A percentile compares a stretch with the other conserved stretches of the same genome.
Evolutionary conservation across 2,329 filamentous ascomycete genomes (phyloP).

Genomic region (Aureobasidium sp.): DNA sequence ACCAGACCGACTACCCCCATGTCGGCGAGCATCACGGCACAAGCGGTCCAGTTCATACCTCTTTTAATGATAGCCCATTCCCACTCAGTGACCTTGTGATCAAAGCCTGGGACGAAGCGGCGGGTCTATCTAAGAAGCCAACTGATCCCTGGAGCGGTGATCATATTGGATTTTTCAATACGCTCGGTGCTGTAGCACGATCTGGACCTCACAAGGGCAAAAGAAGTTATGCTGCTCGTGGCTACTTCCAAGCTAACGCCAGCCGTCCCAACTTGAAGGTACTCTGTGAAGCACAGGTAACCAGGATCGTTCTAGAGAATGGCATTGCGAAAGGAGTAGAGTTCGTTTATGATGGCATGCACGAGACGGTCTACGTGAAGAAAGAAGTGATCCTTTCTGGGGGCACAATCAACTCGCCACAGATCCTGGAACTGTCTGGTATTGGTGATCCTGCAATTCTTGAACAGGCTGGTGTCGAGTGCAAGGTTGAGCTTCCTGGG

Average conservation of each 20-base stretch:
- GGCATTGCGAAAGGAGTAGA: constrained; percentile 34
- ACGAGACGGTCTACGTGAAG: constrained; percentile 30
- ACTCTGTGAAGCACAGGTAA: constrained; percentile 41
- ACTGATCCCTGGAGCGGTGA: constrained; percentile 32
- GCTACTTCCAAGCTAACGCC: constrained; percentile 32
- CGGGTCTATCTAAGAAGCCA: constrained; percentile 30
- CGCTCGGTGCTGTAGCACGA: constrained; percentile 25
- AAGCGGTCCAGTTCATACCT: constrained; percentile 30
- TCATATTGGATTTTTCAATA: constrained; percentile 33
- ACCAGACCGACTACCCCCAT: constrained; percentile 26
- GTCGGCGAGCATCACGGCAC: constrained; percentile 31
- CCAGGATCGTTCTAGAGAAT: constrained; percentile 41
- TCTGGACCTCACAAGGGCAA: constrained; percentile 28
- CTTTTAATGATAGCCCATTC: constrained; percentile 30
- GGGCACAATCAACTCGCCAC: constrained; percentile 51
- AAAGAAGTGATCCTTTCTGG: constrained; percentile 54
- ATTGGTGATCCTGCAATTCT: constrained; percentile 46
- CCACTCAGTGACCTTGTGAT: constrained; percentile 32
- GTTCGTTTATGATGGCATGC: constrained; percentile 34
- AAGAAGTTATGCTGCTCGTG: constrained; percentile 31
- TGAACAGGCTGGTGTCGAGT: constrained; percentile 35
- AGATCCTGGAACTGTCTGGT: constrained; percentile 55
- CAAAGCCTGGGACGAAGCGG: constrained; percentile 31
- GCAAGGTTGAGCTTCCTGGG: constrained; percentile 38
- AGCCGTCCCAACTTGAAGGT: constrained; percentile 40